Conservation (phyloP, 345 rosid genomes). For the Litchi chinensis region DNA sequence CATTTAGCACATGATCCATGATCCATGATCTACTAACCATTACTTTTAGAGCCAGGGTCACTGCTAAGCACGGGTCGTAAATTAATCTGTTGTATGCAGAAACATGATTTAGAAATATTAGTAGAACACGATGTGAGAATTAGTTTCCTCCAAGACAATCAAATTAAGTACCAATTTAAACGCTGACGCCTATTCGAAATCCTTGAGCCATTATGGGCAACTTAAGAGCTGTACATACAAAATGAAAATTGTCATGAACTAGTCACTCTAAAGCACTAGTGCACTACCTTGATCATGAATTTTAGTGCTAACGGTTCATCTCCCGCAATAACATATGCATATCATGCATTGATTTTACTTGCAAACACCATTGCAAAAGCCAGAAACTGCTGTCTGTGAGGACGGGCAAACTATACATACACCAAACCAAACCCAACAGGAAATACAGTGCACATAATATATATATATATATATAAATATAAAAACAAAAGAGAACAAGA, state of each 20-base stretch:
- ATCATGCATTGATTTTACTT: too few relatives aligned
- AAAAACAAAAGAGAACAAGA: background rate
- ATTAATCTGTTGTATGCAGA: background rate
- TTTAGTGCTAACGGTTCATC: background rate
- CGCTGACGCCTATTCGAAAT: background rate
- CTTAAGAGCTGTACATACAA: background rate
- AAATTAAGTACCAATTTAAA: background rate
- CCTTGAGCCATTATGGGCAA: background rate
- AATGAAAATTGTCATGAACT: background rate
- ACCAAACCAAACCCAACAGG: background rate
- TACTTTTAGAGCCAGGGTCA: too few relatives aligned
- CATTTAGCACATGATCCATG: too few relatives aligned
- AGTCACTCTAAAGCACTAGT: too few relatives aligned
- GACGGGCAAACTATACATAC: background rate
- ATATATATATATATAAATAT: background rate
- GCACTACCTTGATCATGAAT: background rate
- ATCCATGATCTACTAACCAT: too few relatives aligned
- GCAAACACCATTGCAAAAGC: too few relatives aligned
- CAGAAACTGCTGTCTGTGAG: too few relatives aligned
- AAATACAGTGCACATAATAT: background rate
- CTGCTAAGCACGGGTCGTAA: too few relatives aligned
- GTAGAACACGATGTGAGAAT: too few relatives aligned
- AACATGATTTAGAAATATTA: background rate
- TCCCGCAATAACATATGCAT: background rate
- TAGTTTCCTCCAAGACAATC: too few relatives aligned